Evolutionary conservation across 192 early-diverging fungal genomes (phyloP), one percentile per base, ranked within the genome.

Genomic region (Spizellomyces sp.): DNA sequence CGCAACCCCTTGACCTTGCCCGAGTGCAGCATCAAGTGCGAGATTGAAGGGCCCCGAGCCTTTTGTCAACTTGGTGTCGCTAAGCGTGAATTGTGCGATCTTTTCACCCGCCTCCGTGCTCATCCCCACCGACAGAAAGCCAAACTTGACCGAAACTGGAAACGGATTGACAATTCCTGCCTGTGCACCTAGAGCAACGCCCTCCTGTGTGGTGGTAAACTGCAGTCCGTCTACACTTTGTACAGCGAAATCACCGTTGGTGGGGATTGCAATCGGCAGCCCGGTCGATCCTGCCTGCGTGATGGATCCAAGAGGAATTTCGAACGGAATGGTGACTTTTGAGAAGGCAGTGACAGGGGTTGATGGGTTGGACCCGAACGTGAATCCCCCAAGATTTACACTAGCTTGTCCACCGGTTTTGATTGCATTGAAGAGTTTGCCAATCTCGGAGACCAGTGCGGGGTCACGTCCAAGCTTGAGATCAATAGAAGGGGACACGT

Each of bases 281-380:
- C 64, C 64, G 6, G 45, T 22, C 64, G 45, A 9, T 21, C 46
- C 12, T 57, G 56, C 55, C n/a, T n/a, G n/a, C n/a, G n/a, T n/a
- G n/a, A n/a, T n/a, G 7, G 45, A 45, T 8, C 67, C 67, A 21
- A 68, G 56, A 6, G 67, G 67, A 5, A 68, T n/a, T 17, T 22
- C 54, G 22, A 68, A 44, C 19, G 67, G 67, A 0, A 68, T 19
- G 7, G 5, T 36, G 54, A 68, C 44, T 6, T 58, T 45, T 12
- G 67, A 68, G 43, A 68, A 68, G 15, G 67, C 56, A 19, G 55
- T 68, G 67, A 68, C 67, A 19, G 67, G 46, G 43, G 55, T 68
- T 45, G 55, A 56, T 50, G 67, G 21, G 52, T 68, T 56, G 54
- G 67, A 36, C 21, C 67, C 67, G 54, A 68, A 68, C 15, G 67